Percentiles rank a stretch among this genome's conserved stretches.
phyloP scores from a whole-genome alignment of 2,329 filamentous ascomycete species.

The Seiridium cupressi region DNA sequence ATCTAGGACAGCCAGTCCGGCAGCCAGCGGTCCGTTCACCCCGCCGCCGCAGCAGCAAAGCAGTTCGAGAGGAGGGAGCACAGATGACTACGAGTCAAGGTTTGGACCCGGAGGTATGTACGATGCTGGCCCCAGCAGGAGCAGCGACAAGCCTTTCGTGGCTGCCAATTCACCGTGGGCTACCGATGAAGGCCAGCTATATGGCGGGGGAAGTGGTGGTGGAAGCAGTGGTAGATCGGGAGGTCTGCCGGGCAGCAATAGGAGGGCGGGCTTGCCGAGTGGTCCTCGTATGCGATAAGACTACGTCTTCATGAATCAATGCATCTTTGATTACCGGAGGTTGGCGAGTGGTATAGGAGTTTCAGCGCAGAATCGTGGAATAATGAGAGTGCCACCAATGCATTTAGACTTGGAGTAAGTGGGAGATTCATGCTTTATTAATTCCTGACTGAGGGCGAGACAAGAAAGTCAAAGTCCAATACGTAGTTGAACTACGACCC shows the following conservation, averaged over 20 bases:
- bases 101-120: constrained; percentile 46
- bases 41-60: constrained; percentile 35
- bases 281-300: constrained; percentile 40
- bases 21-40: constrained; percentile 44
- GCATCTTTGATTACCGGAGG: too few species aligned
- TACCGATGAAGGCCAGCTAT: constrained; percentile 36
- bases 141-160: constrained; percentile 39
- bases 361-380: neutral
- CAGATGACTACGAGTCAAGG: constrained; percentile 42
- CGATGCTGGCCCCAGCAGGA: constrained; percentile 30
- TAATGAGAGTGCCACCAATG: too few species aligned
- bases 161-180: constrained; percentile 48
- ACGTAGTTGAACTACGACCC: too few species aligned
- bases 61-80: constrained; percentile 25
- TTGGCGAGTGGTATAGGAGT: neutral
- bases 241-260: constrained; percentile 33
- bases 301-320: neutral
- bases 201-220: constrained; percentile 27
- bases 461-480: too few species aligned
- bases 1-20: constrained; percentile 56
- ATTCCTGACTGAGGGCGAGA: too few species aligned
- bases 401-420: too few species aligned
- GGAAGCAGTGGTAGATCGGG: constrained; percentile 33
- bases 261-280: constrained; percentile 36
- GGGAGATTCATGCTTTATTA: too few species aligned